A percentile compares a stretch with the other conserved stretches of the same genome.
These are phyloP conservation scores for Tolypocladium amazonense DNA, from an alignment of 2,329 filamentous ascomycete species.

Conservation along the genomic window DNA sequence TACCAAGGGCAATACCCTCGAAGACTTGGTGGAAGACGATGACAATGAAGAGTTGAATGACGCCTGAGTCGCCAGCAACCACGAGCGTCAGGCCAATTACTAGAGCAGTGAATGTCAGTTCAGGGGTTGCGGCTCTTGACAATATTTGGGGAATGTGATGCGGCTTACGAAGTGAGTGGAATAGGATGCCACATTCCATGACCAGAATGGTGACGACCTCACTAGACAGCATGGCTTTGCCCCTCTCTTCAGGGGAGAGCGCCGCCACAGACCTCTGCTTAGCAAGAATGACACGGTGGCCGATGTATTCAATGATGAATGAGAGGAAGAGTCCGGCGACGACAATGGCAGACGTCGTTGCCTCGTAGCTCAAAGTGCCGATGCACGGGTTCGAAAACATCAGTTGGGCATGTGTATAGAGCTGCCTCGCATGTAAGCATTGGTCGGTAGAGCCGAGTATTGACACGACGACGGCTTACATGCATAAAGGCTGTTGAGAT, in stretches of 20 bases:
- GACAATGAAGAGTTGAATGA: conserved; percentile 50
- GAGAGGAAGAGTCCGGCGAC: conserved; percentile 67
- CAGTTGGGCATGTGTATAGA: conserved; percentile 61
- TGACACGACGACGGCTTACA: conserved; percentile 26
- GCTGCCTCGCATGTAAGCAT: conserved; percentile 26
- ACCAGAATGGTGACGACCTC: conserved; percentile 54
- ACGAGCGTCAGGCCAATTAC: conserved; percentile 55
- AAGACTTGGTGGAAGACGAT: conserved; percentile 74
- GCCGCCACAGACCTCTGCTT: conserved; percentile 17
- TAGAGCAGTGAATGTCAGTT: conserved; percentile 11
- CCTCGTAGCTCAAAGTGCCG: conserved; percentile 55
- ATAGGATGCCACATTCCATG: conserved; percentile 64
- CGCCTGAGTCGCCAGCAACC: conserved; percentile 45
- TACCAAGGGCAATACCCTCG: conserved; percentile 64
- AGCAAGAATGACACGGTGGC: conserved; percentile 44
- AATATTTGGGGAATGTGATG: neutral
- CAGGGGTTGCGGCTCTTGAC: neutral
- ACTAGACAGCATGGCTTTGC: conserved; percentile 18
- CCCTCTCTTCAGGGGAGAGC: conserved; percentile 14
- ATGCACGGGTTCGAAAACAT: conserved; percentile 66
- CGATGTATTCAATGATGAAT: conserved; percentile 59
- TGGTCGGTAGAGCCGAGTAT: neutral
- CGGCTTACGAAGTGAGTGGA: conserved; percentile 56
- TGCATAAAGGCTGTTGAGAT: conserved; percentile 63
- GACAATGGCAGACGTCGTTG: conserved; percentile 56